Conservation (phyloP, 192 early-diverging fungal species). For the Martensiomyces pterosporus region DNA sequence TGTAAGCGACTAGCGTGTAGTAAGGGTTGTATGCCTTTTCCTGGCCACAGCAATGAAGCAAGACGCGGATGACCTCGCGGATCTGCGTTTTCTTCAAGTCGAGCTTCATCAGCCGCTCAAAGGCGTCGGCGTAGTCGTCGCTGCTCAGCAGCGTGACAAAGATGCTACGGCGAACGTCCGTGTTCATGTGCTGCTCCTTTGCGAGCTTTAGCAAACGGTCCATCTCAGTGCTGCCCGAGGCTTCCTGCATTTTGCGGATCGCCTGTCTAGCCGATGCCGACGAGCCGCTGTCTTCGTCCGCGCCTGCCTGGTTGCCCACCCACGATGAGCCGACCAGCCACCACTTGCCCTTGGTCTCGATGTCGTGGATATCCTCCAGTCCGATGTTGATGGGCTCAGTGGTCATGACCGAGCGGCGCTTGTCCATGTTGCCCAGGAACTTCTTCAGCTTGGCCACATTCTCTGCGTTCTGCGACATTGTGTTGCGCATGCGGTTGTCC, state of each 20-base stretch:
- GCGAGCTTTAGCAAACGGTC: constrained; percentile 76
- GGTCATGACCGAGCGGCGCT: constrained; percentile 36
- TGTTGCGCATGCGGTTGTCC: constrained; percentile 80
- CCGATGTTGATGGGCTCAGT: constrained; percentile 79
- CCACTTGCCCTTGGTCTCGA: constrained; percentile 91
- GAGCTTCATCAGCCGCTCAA: constrained; percentile 79
- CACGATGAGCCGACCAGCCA: constrained; percentile 96
- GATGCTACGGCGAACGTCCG: constrained; percentile 85
- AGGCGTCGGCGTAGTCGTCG: constrained; percentile 94
- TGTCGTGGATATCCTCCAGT: constrained; percentile 76
- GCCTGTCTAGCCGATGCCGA: constrained; percentile 7
- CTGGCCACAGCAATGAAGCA: constrained; percentile 85
- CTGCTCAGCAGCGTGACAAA: constrained; percentile 90
- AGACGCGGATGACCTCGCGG: constrained; percentile 89
- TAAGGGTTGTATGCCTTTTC: constrained; percentile 92
- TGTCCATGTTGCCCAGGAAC: constrained; percentile 65
- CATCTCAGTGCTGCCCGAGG: constrained; percentile 24
- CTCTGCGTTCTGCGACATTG: constrained; percentile 56
- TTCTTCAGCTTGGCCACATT: constrained; percentile 73
- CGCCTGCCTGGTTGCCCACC: constrained; percentile 57
- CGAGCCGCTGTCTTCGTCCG: constrained; percentile 1
- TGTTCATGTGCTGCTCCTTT: constrained; percentile 91
- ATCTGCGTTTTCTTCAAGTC: constrained; percentile 87
- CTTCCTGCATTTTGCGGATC: constrained; percentile 2
- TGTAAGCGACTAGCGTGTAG: constrained; percentile 80